These are phyloP conservation scores for Rhododendron kiyosumense DNA, from an alignment of 148 eudicot genomes.

Conservation along the genomic window DNA sequence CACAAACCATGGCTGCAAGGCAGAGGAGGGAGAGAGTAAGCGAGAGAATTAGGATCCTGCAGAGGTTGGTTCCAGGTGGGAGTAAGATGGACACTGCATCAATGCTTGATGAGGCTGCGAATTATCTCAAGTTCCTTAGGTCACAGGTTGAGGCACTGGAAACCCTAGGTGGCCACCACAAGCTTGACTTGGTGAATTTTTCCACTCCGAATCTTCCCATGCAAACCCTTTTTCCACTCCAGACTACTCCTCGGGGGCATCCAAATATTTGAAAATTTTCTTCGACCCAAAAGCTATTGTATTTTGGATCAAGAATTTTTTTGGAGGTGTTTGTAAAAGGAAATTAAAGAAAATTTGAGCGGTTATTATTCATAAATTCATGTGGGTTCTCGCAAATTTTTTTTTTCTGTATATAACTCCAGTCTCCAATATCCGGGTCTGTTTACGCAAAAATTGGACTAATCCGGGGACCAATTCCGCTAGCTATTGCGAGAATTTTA, in stretches of 20 bases:
- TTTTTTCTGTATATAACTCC: no score
- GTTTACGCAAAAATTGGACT: no score
- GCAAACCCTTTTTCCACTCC: conserved; percentile 35
- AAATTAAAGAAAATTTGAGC: background rate
- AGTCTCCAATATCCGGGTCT: no score
- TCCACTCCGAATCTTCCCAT: conserved; percentile 20
- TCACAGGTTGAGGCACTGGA: conserved; percentile 78
- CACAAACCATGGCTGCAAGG: conserved; percentile 82
- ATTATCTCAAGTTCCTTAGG: conserved; percentile 78
- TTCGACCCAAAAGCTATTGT: no score
- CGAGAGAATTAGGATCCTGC: conserved; percentile 76
- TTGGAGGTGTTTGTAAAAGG: background rate
- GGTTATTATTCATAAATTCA: background rate
- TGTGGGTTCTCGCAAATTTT: no score
- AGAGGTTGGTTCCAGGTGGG: conserved; percentile 81
- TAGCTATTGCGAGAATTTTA: no score
- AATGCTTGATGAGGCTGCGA: conserved; percentile 98
- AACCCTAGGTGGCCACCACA: conserved; percentile 23
- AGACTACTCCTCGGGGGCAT: conserved; percentile 24
- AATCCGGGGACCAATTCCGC: no score
- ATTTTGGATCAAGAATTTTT: background rate
- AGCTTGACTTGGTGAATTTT: conserved; percentile 14
- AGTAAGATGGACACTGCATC: conserved; percentile 91
- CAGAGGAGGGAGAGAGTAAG: conserved; percentile 77
- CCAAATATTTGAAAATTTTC: background rate